Conservation (phyloP, 805 yeast genomes). For the Lachancea waltii region DNA sequence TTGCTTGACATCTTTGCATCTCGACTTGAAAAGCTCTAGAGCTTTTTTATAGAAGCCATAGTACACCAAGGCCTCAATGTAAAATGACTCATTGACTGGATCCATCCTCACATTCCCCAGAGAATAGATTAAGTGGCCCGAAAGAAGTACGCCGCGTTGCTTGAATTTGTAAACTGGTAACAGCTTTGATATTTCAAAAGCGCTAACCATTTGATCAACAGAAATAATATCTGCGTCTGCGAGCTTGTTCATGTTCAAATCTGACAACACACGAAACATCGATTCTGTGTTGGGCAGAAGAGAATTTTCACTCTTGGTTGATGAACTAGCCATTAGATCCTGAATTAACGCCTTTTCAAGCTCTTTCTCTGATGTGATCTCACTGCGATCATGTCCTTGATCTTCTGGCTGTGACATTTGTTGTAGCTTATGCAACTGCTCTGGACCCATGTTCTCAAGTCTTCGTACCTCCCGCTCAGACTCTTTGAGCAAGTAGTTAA, state of each 20-base stretch:
- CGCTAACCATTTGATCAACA: constrained; percentile 32
- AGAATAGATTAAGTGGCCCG: constrained; percentile 41
- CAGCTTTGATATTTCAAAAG: constrained; percentile 38
- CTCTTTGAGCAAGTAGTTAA: constrained; percentile 22
- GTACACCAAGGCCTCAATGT: constrained; percentile 39
- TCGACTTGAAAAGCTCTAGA: constrained; percentile 32
- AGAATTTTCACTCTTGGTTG: constrained; percentile 3
- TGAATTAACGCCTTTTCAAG: constrained; percentile 7
- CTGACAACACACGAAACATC: constrained; percentile 17
- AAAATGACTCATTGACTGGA: constrained; percentile 45
- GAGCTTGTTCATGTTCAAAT: constrained; percentile 13
- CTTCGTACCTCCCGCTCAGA: constrained; percentile 21
- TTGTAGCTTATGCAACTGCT: constrained; percentile 7
- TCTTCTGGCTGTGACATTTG: neutral
- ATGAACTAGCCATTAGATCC: constrained; percentile 9
- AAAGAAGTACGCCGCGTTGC: constrained; percentile 32
- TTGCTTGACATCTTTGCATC: constrained; percentile 34
- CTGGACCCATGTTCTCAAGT: constrained; percentile 13
- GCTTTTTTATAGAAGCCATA: constrained; percentile 35
- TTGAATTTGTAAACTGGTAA: constrained; percentile 31
- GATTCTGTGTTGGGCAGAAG: constrained; percentile 17
- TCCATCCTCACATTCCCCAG: constrained; percentile 41
- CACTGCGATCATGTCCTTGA: neutral
- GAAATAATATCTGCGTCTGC: constrained; percentile 13
- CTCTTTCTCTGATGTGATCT: constrained; percentile 3